Conservation (phyloP, 495 filamentous ascomycete species). For the Podospora pseudoanserina region DNA sequence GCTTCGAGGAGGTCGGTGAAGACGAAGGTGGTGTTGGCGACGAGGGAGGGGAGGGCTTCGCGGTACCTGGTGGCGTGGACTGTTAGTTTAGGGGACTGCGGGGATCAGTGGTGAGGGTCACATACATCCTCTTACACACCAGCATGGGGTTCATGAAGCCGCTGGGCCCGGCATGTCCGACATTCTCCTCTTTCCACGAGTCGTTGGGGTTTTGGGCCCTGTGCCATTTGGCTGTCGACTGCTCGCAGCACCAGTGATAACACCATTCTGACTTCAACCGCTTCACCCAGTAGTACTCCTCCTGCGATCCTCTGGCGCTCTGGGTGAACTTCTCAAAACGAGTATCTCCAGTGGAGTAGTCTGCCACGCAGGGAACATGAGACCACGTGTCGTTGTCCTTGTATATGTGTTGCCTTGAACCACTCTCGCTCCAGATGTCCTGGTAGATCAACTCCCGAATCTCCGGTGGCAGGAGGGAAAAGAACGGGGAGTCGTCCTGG, state of each 20-base stretch:
- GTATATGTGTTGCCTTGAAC: conserved; percentile 7
- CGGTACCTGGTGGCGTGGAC: conserved; percentile 22
- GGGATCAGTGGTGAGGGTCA: not conserved
- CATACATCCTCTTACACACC: conserved; percentile 32
- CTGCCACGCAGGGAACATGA: conserved; percentile 18
- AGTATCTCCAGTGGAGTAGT: conserved; percentile 11
- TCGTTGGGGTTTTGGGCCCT: not conserved
- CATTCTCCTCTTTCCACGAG: not conserved
- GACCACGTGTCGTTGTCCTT: not conserved
- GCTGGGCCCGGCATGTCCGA: not conserved
- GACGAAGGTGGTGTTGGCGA: conserved; percentile 24
- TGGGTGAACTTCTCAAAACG: conserved; percentile 14
- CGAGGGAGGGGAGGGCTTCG: conserved; percentile 26
- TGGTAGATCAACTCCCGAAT: conserved; percentile 30
- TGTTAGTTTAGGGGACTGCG: not conserved
- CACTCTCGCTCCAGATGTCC: conserved; percentile 19
- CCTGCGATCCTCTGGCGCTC: not conserved
- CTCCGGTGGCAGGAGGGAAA: conserved; percentile 27
- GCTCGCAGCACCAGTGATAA: conserved; percentile 29
- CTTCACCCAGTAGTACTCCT: conserved; percentile 10
- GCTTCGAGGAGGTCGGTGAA: conserved; percentile 27
- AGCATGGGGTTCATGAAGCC: conserved; percentile 4
- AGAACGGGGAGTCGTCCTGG: conserved; percentile 26
- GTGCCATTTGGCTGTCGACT: conserved; percentile 3
- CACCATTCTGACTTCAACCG: conserved; percentile 28